Base-by-base conservation (phyloP, 352 stramenopile genomes). In the Phytophthora colocasiae region DNA sequence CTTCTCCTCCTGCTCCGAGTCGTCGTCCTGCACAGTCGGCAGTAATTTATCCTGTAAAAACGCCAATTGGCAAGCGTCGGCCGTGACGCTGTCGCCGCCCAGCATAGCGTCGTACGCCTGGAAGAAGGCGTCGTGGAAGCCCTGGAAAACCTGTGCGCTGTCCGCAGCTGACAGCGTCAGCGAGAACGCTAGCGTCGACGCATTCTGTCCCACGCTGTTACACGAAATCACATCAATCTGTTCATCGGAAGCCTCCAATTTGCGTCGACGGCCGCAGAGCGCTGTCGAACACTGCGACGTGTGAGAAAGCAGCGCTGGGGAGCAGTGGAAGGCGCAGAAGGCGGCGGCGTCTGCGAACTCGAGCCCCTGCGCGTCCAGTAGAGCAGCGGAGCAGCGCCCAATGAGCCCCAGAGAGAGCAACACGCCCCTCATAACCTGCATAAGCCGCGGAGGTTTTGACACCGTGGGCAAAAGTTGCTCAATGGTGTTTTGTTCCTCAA, bases 61-160 rank as follows among this genome's bases (percentile, higher is more conserved):
- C 19, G 84, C 75, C 26, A 94, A 46, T 46, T 91, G 78, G 26
- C 84, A 94, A 17, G 81, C 84, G 29, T 91, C 81, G 34, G 71
- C 61, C 15, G 63, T 86, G 19, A 86, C 68, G 66, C 88, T 85
- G 17, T 67, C 68, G 41, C 81, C 87, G 8, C 66, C 66, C 48
- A 92, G 22, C 77, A 92, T 87, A 10, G 74, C 71, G 69, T 94
- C 79, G 40, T 87, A 91, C 26, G 81, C 84, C 9, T 59, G 41
- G 66, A 90, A 90, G 51, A 92, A 92, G 10, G 81, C 73, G 17
- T 78, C 69, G 52, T 89, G 71, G 54, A 92, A 90, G 29, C 69
- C 75, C 17, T 55, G 58, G 29, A 91, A 86, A 34, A 89, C 75
- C 31, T 77, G 74, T 2, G 61, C 65, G 2, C 66, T 72, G 14